Percentiles rank a stretch among this genome's conserved stretches.
phyloP scores from a whole-genome alignment of 169 alveolate species.

The Eimeria necatrix region DNA sequence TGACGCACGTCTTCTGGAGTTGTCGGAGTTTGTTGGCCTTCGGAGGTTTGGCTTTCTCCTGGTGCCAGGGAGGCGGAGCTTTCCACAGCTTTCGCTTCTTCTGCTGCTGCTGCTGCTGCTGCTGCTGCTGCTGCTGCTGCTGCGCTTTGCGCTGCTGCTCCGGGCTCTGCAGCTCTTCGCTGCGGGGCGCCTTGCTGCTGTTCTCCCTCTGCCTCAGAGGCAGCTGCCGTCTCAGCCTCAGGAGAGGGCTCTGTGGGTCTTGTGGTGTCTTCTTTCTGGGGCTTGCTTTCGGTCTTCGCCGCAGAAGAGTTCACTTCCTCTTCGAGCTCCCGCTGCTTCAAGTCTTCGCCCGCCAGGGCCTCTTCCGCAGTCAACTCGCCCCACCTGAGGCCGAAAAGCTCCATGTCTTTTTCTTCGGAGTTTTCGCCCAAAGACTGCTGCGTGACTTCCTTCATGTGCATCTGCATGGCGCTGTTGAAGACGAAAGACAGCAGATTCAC shows the following conservation, averaged over 20 bases:
- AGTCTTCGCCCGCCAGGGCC: background rate
- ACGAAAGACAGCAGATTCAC: background rate
- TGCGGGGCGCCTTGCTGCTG: background rate
- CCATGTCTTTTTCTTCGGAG: background rate
- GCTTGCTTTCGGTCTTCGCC: background rate
- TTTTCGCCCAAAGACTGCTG: background rate
- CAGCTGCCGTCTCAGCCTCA: background rate
- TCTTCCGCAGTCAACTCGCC: constrained; percentile 31
- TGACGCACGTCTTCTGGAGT: background rate
- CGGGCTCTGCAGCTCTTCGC: background rate
- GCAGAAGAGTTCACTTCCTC: background rate
- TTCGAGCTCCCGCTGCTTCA: background rate
- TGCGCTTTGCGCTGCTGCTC: background rate
- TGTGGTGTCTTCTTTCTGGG: background rate
- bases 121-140: background rate
- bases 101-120: background rate
- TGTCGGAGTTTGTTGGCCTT: too few species aligned
- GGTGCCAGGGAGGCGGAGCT: background rate
- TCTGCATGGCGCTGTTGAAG: constrained; percentile 10
- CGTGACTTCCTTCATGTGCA: constrained; percentile 3
- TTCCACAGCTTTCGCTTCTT: background rate
- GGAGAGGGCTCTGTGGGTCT: background rate
- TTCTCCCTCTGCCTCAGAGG: background rate
- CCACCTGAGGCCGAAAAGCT: constrained; percentile 52
- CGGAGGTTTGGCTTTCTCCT: background rate